A percentile compares a stretch with the other conserved stretches of the same genome.
Evolutionary conservation across 179 eudicot genomes (phyloP).

Genomic region (Sideroxylon spinosum): DNA sequence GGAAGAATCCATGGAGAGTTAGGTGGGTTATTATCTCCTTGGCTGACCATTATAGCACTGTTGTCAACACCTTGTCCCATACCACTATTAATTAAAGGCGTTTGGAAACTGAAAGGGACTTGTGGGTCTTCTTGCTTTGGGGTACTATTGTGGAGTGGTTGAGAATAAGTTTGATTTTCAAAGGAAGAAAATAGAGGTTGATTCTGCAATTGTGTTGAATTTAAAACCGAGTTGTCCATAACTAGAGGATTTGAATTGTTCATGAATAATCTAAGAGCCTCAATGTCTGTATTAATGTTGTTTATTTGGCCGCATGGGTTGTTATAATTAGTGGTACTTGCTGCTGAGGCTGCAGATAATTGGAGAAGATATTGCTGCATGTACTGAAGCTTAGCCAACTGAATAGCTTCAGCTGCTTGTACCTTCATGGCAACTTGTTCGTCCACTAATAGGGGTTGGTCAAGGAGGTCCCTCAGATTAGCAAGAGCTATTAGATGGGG

Average conservation of each 20-base stretch:
- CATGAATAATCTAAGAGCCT: background rate
- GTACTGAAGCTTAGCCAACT: conserved; percentile 26
- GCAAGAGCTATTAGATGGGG: conserved; percentile 35
- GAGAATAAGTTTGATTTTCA: conserved; percentile 15
- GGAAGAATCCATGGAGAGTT: conserved; percentile 15
- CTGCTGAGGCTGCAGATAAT: background rate
- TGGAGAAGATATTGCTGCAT: conserved; percentile 30
- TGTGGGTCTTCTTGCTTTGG: conserved; percentile 18
- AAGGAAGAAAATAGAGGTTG: background rate
- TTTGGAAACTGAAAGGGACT: conserved; percentile 17
- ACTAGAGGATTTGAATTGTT: background rate
- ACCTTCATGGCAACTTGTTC: conserved; percentile 23
- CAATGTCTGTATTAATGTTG: background rate
- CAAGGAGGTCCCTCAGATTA: conserved; percentile 27
- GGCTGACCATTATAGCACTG: background rate
- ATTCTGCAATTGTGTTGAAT: conserved; percentile 17
- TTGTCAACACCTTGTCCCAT: background rate
- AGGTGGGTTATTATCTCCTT: conserved; percentile 12
- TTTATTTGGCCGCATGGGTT: background rate
- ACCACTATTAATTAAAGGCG: conserved; percentile 5
- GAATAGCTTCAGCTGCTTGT: conserved; percentile 25
- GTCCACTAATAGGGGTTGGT: conserved; percentile 19
- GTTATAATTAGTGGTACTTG: background rate
- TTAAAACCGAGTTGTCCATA: background rate
- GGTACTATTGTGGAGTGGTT: conserved; percentile 15